Conservation (phyloP, 2,329 filamentous ascomycete species). For the Aureobasidium sp. region DNA sequence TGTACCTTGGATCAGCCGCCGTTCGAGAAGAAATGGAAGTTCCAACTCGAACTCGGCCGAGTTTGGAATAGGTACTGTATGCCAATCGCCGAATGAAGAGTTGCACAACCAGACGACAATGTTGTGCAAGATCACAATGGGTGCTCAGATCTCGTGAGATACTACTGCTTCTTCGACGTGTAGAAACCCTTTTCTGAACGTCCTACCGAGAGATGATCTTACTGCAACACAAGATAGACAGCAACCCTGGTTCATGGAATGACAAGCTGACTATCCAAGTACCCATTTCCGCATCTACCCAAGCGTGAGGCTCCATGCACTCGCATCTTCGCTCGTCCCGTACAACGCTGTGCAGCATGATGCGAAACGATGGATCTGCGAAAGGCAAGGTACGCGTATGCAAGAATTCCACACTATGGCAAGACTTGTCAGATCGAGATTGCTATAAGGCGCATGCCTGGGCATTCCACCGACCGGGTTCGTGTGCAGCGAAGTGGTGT, state of each 20-base stretch:
- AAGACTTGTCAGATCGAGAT: neutral
- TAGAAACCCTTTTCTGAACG: slow-evolving; percentile 5
- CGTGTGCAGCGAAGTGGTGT: neutral
- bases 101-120: neutral
- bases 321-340: neutral
- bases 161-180: neutral
- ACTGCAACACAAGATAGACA: neutral
- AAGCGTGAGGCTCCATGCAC: neutral
- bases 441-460: neutral
- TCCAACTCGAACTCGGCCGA: neutral
- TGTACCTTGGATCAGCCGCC: neutral
- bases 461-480: slow-evolving; percentile 10
- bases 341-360: neutral
- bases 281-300: neutral
- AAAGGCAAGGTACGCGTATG: neutral
- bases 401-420: neutral
- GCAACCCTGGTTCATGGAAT: neutral
- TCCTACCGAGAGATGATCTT: neutral
- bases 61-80: slow-evolving; percentile 2
- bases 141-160: neutral
- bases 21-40: slow-evolving; percentile 14
- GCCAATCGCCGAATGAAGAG: neutral
- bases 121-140: neutral
- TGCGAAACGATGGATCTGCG: neutral
- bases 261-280: neutral